Evolutionary conservation across 2,329 filamentous ascomycete species (phyloP), one percentile per base, ranked within the genome.

Genomic region (Myriosclerotinia duriaeana): DNA sequence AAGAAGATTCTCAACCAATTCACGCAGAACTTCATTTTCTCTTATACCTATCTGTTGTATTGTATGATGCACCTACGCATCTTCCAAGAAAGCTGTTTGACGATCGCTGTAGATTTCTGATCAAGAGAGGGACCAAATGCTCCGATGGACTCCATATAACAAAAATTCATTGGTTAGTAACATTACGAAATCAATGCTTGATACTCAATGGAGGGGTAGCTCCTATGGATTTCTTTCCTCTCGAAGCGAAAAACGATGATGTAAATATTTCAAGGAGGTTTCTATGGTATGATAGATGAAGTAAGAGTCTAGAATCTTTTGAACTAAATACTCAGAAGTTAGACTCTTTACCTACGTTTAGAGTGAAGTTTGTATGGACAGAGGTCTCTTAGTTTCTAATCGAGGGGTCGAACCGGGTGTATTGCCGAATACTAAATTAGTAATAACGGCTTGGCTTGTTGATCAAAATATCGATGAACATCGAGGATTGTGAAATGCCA

Each of bases 1-100:
- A 72, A 71, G 22, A 72, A 55, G 55, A 74, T 72, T 48, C 70
- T 69, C 36, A 73, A 53, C 71, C 71, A 73, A 67, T 70, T 71
- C 17, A 70, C 67, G 53, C 70, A 73, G 67, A 67, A 74, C 67
- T 72, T 70, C 71, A 71, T 73, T 12, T 42, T 63, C 50, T 53
- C 42, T 58, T 58, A 55, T 61, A 56, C n/a, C 34, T 26, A 17
- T 34, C 30, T 34, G 30, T 34, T 34, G 12, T n/a, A 17, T 30
- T 12, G 20, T 58, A 64, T 40, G 30, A 56, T 48, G n/a, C 5
- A 52, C 26, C 26, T 26, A 26, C 26, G 26, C 26, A 26, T 17
- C 40, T n/a, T 48, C n/a, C 36, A 20, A 38, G 8, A n/a, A 36
- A 58, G 26, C 63, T 38, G 20, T 20, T 15, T 22, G 58, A 46